A percentile compares a stretch with the other conserved stretches of the same genome.
Evolutionary conservation across 768 basidiomycete species (phyloP).

Genomic region (Collybia sordida): DNA sequence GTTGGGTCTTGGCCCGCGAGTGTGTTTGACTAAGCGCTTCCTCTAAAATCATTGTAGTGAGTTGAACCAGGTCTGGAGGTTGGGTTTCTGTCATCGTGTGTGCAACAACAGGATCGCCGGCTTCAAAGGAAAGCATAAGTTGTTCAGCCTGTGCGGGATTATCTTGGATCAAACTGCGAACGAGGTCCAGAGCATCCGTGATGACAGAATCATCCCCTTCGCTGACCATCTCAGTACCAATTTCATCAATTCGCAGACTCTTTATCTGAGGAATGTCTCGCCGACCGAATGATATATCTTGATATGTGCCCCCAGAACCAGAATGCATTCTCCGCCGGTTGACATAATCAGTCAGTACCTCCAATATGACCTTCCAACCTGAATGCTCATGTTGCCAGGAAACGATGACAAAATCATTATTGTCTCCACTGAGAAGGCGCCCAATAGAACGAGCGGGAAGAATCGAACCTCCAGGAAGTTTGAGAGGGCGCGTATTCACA

Average conservation of each 20-base stretch:
- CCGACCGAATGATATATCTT: constrained; percentile 54
- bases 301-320: constrained; percentile 40
- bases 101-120: constrained; percentile 49
- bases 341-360: constrained; percentile 76
- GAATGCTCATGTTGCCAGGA: constrained; percentile 82
- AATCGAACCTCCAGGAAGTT: constrained; percentile 73
- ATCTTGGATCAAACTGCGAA: constrained; percentile 73
- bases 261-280: constrained; percentile 37
- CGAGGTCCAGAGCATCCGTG: constrained; percentile 74
- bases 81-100: constrained; percentile 52
- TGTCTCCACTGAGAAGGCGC: constrained; percentile 69
- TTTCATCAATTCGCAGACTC: constrained; percentile 58
- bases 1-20: constrained; percentile 34
- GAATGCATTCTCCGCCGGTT: constrained; percentile 51
- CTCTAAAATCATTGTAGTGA: constrained; percentile 80
- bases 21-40: constrained; percentile 65
- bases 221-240: constrained; percentile 68
- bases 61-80: constrained; percentile 73
- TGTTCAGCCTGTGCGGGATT: constrained; percentile 62
- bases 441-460: constrained; percentile 70
- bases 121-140: constrained; percentile 69
- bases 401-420: constrained; percentile 67
- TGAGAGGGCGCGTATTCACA: constrained; percentile 63
- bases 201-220: constrained; percentile 65
- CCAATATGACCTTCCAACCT: constrained; percentile 85